Percentiles rank a stretch among this genome's conserved stretches.
These are phyloP conservation scores for Nadsonia starkeyi-henricii DNA, from an alignment of 1,139 yeast genomes.

Conservation along the genomic window DNA sequence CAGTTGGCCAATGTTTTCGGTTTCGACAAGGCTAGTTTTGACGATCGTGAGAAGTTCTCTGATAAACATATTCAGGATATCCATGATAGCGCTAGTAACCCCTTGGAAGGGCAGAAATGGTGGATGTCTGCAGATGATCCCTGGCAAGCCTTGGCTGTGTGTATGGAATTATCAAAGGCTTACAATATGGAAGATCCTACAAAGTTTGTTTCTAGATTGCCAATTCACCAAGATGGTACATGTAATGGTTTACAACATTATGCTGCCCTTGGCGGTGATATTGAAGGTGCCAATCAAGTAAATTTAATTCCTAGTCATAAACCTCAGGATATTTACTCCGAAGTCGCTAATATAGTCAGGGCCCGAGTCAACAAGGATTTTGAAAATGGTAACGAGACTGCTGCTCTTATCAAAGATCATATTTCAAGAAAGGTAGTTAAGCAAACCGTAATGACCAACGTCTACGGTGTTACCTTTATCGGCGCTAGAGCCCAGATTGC, in stretches of 20 bases:
- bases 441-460: constrained; percentile 97
- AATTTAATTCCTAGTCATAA: constrained; percentile 67
- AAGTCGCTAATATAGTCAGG: constrained; percentile 63
- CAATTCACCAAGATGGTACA: constrained; percentile 95
- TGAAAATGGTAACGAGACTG: constrained; percentile 37
- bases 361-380: constrained; percentile 46
- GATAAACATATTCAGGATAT: constrained; percentile 53
- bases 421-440: constrained; percentile 81
- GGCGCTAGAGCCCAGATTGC: constrained; percentile 85
- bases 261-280: constrained; percentile 94
- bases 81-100: constrained; percentile 55
- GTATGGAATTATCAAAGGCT: constrained; percentile 69
- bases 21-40: constrained; percentile 66
- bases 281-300: constrained; percentile 88
- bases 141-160: constrained; percentile 86
- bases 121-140: constrained; percentile 88
- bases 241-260: constrained; percentile 96
- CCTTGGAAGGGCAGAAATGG: constrained; percentile 47
- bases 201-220: constrained; percentile 62
- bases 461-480: constrained; percentile 89
- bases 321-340: constrained; percentile 85
- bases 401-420: constrained; percentile 41
- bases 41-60: constrained; percentile 60
- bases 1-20: constrained; percentile 86
- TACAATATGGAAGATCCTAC: constrained; percentile 58